Percentiles rank a stretch among this genome's conserved stretches.
These are phyloP conservation scores for Lentinula edodes DNA, from an alignment of 768 basidiomycete species.

Conservation along the genomic window DNA sequence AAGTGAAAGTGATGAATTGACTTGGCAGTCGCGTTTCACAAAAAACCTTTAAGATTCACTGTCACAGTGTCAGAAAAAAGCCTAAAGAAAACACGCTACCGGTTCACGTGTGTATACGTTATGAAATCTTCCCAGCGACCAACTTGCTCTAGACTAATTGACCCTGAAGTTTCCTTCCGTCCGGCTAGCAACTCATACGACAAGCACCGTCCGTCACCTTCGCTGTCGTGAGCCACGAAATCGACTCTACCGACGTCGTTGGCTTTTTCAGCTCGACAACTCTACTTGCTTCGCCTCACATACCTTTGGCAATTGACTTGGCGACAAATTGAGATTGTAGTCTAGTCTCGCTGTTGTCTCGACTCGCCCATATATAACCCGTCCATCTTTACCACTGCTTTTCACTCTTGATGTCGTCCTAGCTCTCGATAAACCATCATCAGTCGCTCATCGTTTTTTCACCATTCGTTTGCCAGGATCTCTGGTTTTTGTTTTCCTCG, in stretches of 20 bases:
- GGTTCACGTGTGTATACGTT: background rate
- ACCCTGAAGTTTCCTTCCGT: background rate
- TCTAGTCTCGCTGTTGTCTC: slow-evolving; percentile 5
- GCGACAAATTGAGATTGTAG: background rate
- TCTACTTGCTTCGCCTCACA: background rate
- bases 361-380: slow-evolving; percentile 1
- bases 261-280: slow-evolving; percentile 4
- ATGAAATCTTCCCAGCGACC: background rate
- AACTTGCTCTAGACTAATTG: background rate
- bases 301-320: background rate
- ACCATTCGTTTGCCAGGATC: background rate
- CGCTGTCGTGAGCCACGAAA: slow-evolving; percentile 16
- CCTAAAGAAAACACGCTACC: background rate
- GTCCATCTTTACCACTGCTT: slow-evolving; percentile 5
- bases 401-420: slow-evolving; percentile 11
- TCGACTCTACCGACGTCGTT: slow-evolving; percentile 15
- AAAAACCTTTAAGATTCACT: background rate
- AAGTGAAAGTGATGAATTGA: background rate
- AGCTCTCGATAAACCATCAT: slow-evolving; percentile 1
- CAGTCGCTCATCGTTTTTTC: slow-evolving; percentile 10
- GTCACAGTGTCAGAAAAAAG: background rate
- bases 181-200: background rate
- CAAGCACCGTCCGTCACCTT: slow-evolving; percentile 20
- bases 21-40: background rate
- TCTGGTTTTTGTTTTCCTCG: slow-evolving; percentile 1